Conservation (phyloP, 2,329 filamentous ascomycete genomes). For the Fusarium torulosum region DNA sequence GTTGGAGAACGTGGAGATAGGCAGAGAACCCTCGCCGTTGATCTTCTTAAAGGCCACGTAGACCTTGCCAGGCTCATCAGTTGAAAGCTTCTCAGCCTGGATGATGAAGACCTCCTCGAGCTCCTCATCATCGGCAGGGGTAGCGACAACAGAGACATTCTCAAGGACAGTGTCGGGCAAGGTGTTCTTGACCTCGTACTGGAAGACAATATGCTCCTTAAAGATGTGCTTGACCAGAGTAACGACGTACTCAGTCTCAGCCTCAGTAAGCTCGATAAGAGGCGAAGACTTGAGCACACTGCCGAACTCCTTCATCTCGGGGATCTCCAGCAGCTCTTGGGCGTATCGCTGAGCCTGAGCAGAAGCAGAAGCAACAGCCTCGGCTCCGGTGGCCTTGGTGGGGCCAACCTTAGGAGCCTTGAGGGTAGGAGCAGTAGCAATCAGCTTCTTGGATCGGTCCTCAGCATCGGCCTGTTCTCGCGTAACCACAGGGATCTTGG, state of each 20-base stretch:
- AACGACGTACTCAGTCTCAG: conserved; percentile 97
- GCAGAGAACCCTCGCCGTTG: conserved; percentile 80
- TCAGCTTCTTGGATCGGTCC: conserved; percentile 97
- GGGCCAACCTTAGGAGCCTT: conserved; percentile 89
- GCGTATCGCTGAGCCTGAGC: conserved; percentile 90
- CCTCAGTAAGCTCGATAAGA: conserved; percentile 90
- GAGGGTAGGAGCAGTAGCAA: conserved; percentile 89
- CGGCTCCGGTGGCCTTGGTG: conserved; percentile 78
- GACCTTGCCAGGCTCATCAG: conserved; percentile 90
- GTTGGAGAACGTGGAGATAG: conserved; percentile 87
- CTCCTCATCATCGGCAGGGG: conserved; percentile 84
- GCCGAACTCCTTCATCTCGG: conserved; percentile 91
- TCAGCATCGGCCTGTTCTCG: conserved; percentile 96
- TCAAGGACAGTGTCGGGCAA: conserved; percentile 90
- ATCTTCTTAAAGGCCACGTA: conserved; percentile 95
- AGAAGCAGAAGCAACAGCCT: conserved; percentile 80
- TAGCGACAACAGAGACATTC: conserved; percentile 85
- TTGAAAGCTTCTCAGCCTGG: conserved; percentile 82
- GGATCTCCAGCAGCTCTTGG: conserved; percentile 87
- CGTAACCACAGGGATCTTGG: conserved; percentile 90
- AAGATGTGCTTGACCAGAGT: conserved; percentile 96
- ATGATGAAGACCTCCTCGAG: conserved; percentile 95
- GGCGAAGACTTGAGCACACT: conserved; percentile 90
- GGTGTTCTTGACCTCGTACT: conserved; percentile 98
- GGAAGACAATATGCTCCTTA: conserved; percentile 94